These are phyloP conservation scores for Leishmania mexicana DNA, from an alignment of 208 protist species.

Conservation along the genomic window DNA sequence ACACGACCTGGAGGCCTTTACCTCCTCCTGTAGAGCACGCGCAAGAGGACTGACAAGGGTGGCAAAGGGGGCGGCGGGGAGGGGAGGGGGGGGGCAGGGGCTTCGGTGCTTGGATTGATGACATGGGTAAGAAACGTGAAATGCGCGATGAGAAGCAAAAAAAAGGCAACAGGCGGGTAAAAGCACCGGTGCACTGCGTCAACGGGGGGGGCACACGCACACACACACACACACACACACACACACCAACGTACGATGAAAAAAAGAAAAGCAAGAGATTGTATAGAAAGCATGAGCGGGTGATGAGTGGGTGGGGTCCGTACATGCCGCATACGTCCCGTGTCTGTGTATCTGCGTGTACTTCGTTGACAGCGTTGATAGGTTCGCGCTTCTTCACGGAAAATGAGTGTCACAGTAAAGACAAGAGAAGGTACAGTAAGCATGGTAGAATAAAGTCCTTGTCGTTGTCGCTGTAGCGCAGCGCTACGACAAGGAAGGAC, in stretches of 20 bases:
- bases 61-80: not conserved
- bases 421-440: not conserved
- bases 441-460: not conserved
- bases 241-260: not conserved
- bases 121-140: no score
- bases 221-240: not conserved
- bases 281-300: not conserved
- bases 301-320: not conserved
- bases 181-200: no score
- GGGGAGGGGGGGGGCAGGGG: not conserved
- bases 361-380: not conserved
- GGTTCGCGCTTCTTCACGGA: not conserved
- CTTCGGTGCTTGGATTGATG: not conserved
- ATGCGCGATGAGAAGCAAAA: no score
- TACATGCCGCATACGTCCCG: not conserved
- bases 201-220: no score
- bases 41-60: not conserved
- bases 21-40: not conserved
- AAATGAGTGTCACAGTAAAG: not conserved
- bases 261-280: constrained; percentile 12
- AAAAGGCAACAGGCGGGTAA: no score
- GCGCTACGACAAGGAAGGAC: no score
- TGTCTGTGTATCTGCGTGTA: not conserved
- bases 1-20: not conserved
- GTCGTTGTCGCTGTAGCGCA: no score